Conservation (phyloP, 148 eudicot species). For the Pharnaceum exiguum region DNA sequence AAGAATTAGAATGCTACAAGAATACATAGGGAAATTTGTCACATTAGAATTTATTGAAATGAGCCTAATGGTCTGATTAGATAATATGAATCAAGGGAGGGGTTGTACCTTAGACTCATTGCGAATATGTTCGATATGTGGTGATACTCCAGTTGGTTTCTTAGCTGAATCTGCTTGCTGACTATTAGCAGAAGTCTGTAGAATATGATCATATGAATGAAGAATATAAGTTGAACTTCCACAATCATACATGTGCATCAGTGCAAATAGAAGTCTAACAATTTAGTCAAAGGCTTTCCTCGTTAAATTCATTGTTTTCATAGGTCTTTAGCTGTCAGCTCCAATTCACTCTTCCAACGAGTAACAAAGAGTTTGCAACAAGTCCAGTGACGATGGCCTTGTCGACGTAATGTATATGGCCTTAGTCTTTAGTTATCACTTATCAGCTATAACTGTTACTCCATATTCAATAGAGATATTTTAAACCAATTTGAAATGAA, state of each 20-base stretch:
- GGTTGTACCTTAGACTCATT: slow-evolving; percentile 13
- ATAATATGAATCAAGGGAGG: background rate
- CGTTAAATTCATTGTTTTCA: too few relatives aligned
- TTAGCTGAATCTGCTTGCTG: background rate
- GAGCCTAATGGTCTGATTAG: background rate
- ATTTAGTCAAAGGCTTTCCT: too few relatives aligned
- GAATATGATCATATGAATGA: background rate
- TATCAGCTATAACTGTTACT: too few relatives aligned
- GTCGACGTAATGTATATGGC: too few relatives aligned
- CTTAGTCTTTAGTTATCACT: too few relatives aligned
- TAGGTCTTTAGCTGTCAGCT: too few relatives aligned
- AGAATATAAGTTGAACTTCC: background rate
- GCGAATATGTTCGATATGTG: background rate
- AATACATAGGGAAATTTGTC: background rate
- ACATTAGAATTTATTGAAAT: background rate
- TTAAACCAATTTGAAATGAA: too few relatives aligned
- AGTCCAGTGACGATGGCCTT: too few relatives aligned
- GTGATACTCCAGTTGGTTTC: slow-evolving; percentile 6
- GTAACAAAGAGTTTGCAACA: too few relatives aligned
- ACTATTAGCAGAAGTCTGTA: slow-evolving; percentile 4
- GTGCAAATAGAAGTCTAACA: background rate
- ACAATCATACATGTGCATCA: background rate
- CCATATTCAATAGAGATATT: too few relatives aligned
- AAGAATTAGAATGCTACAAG: slow-evolving; percentile 28
- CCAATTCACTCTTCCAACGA: too few relatives aligned